phyloP scores from a whole-genome alignment of 2,329 filamentous ascomycete genomes.

The Paracamarosporium sp. region DNA sequence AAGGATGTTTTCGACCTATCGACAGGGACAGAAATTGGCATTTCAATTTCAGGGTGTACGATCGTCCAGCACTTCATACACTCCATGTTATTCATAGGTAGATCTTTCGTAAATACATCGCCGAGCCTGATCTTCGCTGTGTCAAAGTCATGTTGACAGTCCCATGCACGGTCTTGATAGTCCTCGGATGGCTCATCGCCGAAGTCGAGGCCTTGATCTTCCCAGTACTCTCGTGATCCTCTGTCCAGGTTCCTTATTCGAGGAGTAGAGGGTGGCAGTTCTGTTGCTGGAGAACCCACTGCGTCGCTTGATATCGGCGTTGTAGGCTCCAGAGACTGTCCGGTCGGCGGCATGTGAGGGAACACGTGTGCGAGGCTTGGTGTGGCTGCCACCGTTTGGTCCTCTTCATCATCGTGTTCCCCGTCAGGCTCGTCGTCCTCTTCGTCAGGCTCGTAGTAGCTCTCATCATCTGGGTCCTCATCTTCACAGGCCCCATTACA shows the following conservation, averaged over 20 bases:
- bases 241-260: slow-evolving; percentile 42
- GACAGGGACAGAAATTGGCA: slow-evolving; percentile 6
- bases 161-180: slow-evolving; percentile 26
- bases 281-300: background rate
- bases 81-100: slow-evolving; percentile 26
- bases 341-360: background rate
- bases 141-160: slow-evolving; percentile 32
- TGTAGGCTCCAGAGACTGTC: slow-evolving; percentile 11
- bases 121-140: slow-evolving; percentile 21
- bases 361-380: background rate
- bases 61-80: slow-evolving; percentile 38
- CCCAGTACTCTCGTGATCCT: slow-evolving; percentile 40
- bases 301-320: slow-evolving; percentile 1
- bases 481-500: slow-evolving; percentile 33
- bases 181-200: slow-evolving; percentile 45
- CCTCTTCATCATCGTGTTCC: slow-evolving; percentile 18
- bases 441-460: slow-evolving; percentile 31
- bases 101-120: slow-evolving; percentile 13
- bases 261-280: slow-evolving; percentile 3
- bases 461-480: slow-evolving; percentile 27
- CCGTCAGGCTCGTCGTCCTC: slow-evolving; percentile 31
- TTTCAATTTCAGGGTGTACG: slow-evolving; percentile 31
- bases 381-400: background rate
- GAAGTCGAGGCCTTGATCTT: slow-evolving; percentile 36
- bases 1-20: background rate